Evolutionary conservation across 345 rosid species (phyloP).

Genomic region (Punica granatum): DNA sequence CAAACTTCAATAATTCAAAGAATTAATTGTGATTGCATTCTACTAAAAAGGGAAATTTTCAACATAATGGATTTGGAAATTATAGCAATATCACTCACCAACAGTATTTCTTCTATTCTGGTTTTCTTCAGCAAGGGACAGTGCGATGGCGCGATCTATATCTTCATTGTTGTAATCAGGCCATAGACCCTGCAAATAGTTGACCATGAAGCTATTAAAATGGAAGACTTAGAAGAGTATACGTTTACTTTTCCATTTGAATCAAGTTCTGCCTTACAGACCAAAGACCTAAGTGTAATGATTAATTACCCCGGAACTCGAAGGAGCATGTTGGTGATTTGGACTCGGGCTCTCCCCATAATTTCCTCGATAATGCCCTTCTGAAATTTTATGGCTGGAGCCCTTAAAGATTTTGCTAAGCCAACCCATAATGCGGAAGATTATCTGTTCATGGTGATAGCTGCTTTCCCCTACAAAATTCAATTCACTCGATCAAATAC

Average conservation of each 20-base stretch:
- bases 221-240: not conserved
- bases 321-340: slow-evolving; percentile 40
- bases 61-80: not conserved
- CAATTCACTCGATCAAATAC: slow-evolving; percentile 7
- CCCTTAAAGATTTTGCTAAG: slow-evolving; percentile 81
- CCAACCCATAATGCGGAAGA: slow-evolving; percentile 63
- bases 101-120: slow-evolving; percentile 26
- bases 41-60: not conserved
- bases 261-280: not conserved
- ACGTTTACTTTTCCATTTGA: not conserved
- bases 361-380: slow-evolving; percentile 39
- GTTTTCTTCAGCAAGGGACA: slow-evolving; percentile 68
- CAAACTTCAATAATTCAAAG: not conserved
- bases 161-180: slow-evolving; percentile 63
- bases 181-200: slow-evolving; percentile 38
- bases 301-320: slow-evolving; percentile 58
- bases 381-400: slow-evolving; percentile 41
- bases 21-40: not conserved
- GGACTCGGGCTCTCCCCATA: slow-evolving; percentile 42
- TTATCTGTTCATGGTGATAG: slow-evolving; percentile 45
- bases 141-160: slow-evolving; percentile 73
- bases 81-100: slow-evolving; percentile 38
- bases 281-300: not conserved
- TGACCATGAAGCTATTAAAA: slow-evolving; percentile 10
- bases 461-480: slow-evolving; percentile 32